Evolutionary conservation across 495 filamentous ascomycete species (phyloP).

Genomic region (Penicillium pancosmium): DNA sequence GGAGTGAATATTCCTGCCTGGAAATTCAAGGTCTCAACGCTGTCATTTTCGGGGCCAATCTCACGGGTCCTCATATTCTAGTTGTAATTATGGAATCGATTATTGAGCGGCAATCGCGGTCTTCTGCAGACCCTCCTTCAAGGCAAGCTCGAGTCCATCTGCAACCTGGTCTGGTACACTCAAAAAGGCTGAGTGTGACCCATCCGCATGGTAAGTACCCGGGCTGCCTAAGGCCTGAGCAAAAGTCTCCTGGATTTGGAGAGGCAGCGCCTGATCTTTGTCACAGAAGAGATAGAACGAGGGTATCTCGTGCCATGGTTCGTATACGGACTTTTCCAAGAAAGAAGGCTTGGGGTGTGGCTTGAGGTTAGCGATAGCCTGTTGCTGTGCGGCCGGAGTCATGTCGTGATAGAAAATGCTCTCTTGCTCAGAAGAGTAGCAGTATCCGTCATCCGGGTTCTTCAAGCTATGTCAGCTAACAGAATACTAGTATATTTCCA

Average conservation of each 20-base stretch:
- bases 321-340: slow-evolving; percentile 31
- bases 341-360: slow-evolving; percentile 21
- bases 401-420: slow-evolving; percentile 33
- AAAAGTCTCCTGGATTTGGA: slow-evolving; percentile 38
- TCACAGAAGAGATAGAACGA: slow-evolving; percentile 54
- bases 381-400: slow-evolving; percentile 19
- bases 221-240: slow-evolving; percentile 19
- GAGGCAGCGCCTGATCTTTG: slow-evolving; percentile 40
- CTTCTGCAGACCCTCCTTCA: slow-evolving; percentile 14
- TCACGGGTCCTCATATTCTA: no score
- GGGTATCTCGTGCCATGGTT: slow-evolving; percentile 50
- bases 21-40: no score
- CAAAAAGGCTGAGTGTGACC: slow-evolving; percentile 29
- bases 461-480: neutral
- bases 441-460: slow-evolving; percentile 1
- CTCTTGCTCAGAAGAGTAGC: slow-evolving; percentile 17
- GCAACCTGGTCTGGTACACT: slow-evolving; percentile 27
- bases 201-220: slow-evolving; percentile 8
- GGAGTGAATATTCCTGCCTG: no score
- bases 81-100: neutral
- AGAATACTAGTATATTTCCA: neutral
- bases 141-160: slow-evolving; percentile 20
- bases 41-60: no score
- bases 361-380: slow-evolving; percentile 24
- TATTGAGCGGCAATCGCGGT: neutral